These are phyloP conservation scores for Rubus parviflorus DNA, from an alignment of 306 rosid genomes.

Conservation along the genomic window DNA sequence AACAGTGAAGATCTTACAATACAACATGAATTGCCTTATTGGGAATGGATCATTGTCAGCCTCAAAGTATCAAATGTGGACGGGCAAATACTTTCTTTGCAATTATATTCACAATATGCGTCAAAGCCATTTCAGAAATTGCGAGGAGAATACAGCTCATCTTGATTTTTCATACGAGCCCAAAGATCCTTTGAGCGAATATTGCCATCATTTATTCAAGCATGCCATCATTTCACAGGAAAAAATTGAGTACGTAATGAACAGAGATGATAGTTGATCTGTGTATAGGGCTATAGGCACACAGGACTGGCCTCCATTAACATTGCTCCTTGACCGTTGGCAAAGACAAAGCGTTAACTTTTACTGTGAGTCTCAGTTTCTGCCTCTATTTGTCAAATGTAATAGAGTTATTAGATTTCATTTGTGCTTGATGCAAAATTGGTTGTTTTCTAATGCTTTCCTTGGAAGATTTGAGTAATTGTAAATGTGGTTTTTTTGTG, in stretches of 20 bases:
- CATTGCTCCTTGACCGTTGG: not conserved
- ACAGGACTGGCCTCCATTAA: not conserved
- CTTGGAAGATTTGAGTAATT: too few relatives aligned
- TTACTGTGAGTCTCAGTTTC: too few relatives aligned
- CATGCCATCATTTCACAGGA: not conserved
- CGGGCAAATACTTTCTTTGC: not conserved
- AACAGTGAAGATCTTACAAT: not conserved
- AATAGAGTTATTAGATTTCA: too few relatives aligned
- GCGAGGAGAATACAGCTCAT: not conserved
- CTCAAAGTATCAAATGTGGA: not conserved
- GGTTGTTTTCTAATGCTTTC: too few relatives aligned
- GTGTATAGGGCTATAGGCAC: not conserved
- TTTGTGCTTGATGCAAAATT: too few relatives aligned
- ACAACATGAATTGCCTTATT: not conserved
- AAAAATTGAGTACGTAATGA: not conserved
- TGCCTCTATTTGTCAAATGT: too few relatives aligned
- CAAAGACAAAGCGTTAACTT: too few relatives aligned
- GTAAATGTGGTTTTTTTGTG: too few relatives aligned
- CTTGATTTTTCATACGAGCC: not conserved
- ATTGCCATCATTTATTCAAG: not conserved
- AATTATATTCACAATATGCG: not conserved
- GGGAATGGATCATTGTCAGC: not conserved
- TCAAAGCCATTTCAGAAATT: not conserved
- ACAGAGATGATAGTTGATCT: not conserved
- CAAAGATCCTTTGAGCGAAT: not conserved